These are phyloP conservation scores for Serendipita sp. DNA, from an alignment of 768 basidiomycete genomes.

Conservation along the genomic window DNA sequence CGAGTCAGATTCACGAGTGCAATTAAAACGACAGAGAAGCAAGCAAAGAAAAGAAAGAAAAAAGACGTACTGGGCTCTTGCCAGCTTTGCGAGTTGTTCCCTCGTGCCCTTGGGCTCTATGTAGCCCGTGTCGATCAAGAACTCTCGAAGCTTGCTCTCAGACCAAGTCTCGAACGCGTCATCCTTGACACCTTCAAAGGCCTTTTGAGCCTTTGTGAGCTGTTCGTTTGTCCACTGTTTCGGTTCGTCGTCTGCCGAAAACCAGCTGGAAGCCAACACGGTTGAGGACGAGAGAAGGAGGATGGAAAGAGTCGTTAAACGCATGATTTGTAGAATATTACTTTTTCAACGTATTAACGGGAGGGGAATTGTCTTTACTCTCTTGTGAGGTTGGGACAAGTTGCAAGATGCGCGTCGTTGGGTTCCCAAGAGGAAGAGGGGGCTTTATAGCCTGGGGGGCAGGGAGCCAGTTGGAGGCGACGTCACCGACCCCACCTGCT, in stretches of 20 bases:
- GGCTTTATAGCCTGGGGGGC: too few relatives aligned
- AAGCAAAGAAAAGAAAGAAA: background rate
- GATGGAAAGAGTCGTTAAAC: background rate
- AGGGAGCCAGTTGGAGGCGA: background rate
- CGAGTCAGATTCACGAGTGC: background rate
- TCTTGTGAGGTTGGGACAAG: too few relatives aligned
- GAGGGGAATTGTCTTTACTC: too few relatives aligned
- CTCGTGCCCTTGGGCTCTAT: constrained; percentile 60
- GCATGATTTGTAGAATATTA: too few relatives aligned
- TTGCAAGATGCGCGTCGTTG: background rate
- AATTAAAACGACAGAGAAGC: background rate
- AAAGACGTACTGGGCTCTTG: constrained; percentile 37
- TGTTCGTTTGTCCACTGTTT: constrained; percentile 43
- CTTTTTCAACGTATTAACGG: background rate
- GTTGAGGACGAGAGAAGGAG: background rate
- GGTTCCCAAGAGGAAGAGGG: background rate
- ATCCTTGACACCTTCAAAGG: constrained; percentile 31
- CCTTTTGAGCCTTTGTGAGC: constrained; percentile 43
- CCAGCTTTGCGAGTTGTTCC: constrained; percentile 66
- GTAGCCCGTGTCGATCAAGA: constrained; percentile 74
- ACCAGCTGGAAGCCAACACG: background rate
- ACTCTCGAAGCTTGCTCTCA: constrained; percentile 65
- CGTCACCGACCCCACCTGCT: background rate
- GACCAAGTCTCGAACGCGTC: constrained; percentile 66
- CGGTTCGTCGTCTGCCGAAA: background rate